Percentiles rank a stretch among this genome's conserved stretches.
These are phyloP conservation scores for Filobasidium floriforme DNA, from an alignment of 768 basidiomycete species.

Conservation along the genomic window DNA sequence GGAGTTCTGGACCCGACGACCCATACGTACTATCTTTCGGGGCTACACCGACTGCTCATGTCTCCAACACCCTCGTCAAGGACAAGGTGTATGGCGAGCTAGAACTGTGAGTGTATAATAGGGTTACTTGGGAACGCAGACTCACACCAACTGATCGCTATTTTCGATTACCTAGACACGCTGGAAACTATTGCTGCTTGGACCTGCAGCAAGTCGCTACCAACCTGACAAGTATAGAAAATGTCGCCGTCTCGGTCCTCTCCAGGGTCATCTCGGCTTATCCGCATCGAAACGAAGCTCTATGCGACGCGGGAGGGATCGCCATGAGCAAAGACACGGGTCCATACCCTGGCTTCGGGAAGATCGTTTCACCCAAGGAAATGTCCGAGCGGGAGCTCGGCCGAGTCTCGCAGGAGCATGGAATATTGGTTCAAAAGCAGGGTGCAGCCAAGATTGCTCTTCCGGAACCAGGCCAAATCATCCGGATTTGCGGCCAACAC, in stretches of 20 bases:
- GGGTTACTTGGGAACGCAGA: not conserved
- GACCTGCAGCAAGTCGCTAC: constrained; percentile 80
- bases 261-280: constrained; percentile 74
- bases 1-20: constrained; percentile 35
- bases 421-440: constrained; percentile 50
- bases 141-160: not conserved
- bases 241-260: constrained; percentile 62
- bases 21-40: constrained; percentile 68
- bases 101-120: constrained; percentile 44
- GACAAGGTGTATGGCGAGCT: constrained; percentile 53
- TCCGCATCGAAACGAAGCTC: constrained; percentile 54
- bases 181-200: constrained; percentile 63
- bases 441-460: constrained; percentile 3
- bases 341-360: constrained; percentile 62
- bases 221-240: constrained; percentile 53
- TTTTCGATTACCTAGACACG: constrained; percentile 32
- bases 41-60: constrained; percentile 80
- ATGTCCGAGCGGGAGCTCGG: constrained; percentile 49
- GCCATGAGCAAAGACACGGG: constrained; percentile 84
- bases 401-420: constrained; percentile 57
- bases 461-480: constrained; percentile 55
- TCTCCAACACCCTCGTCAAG: constrained; percentile 50
- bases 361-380: constrained; percentile 57
- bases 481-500: constrained; percentile 75
- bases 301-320: constrained; percentile 75